phyloP scores from a whole-genome alignment of 768 basidiomycete genomes.

The Tulasnella calospora region DNA sequence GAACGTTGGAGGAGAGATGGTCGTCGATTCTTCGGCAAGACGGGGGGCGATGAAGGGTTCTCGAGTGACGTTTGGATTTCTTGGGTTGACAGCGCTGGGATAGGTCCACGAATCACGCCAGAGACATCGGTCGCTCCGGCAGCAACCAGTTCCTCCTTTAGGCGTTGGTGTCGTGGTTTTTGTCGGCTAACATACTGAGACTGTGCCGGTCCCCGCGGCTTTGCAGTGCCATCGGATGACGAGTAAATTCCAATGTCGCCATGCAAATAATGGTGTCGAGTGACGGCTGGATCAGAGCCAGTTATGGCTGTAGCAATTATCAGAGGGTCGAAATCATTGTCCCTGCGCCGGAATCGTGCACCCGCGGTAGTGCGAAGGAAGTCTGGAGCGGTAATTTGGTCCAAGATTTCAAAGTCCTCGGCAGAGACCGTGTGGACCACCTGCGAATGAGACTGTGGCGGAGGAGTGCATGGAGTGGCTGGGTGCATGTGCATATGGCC shows the following conservation, averaged over 20 bases:
- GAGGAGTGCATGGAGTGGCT: conserved; percentile 19
- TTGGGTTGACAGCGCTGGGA: conserved; percentile 4
- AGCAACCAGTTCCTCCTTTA: conserved; percentile 35
- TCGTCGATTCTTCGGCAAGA: conserved; percentile 20
- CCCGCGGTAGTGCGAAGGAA: conserved; percentile 31
- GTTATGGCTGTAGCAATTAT: conserved; percentile 71
- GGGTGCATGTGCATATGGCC: conserved; percentile 9
- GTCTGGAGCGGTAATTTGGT: conserved; percentile 52
- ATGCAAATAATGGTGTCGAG: conserved; percentile 82
- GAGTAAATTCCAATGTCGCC: conserved; percentile 60
- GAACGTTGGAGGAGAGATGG: conserved; percentile 24
- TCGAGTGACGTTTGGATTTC: not conserved
- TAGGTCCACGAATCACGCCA: not conserved
- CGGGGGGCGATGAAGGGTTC: not conserved
- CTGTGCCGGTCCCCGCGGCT: conserved; percentile 41
- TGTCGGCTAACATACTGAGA: conserved; percentile 68
- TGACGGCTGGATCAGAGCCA: conserved; percentile 63
- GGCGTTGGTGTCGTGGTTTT: conserved; percentile 61
- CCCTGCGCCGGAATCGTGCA: conserved; percentile 49
- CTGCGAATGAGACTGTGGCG: not conserved
- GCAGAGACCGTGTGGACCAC: conserved; percentile 31
- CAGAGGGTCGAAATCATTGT: conserved; percentile 72
- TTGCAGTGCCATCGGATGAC: conserved; percentile 53
- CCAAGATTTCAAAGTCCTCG: conserved; percentile 60
- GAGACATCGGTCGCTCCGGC: not conserved